Base-by-base conservation (phyloP, 257 asterid species). In the Gentiana macrophylla region DNA sequence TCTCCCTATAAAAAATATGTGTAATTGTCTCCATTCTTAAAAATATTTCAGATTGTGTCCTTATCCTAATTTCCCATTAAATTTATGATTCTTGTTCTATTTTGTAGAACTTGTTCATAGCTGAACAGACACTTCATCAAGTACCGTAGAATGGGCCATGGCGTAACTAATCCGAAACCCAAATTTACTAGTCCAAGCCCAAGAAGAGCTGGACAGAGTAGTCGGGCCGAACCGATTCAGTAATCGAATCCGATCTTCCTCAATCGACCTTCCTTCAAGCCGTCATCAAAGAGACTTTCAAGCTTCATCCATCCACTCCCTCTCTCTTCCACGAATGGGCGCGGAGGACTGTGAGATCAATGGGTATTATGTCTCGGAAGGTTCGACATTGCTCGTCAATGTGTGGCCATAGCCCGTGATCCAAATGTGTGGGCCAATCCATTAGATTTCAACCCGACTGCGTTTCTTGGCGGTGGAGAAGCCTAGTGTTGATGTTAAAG, bases 281-380 rank as follows among this genome's bases (percentile, higher is more conserved):
- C 32, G 45, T 84, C 32, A 52, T 86, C 46, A 91, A 91, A 70
- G 95, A 91, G 54, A 91, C 69, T 34, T 86, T 91, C 34, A 78
- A 95, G 9, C 95, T 90, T 49, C 98, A 90, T 53, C 96, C 98
- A 12, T 80, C 98, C 4, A 90, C 96, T 6, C 95, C 98, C 92
- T 91, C 15, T 87, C 96, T 13, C 83, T 91, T 0, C 98, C 98
- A 0, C 72, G 96, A 59, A 70, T 86, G 8, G 94, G 95, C 0
- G 53, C 74, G 0, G 73, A 84, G 36, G 71, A 66, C 0, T 86
- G 96, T 32, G 81, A 82, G 59, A 66, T 90, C 64, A 72, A 84
- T 13, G 96, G 92, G 1, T 86, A 82, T 74, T 74, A 64, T 68
- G 73, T 91, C 5, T 96, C 98, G 0, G 80, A 84, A 63, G 96